Percentiles rank a stretch among this genome's conserved stretches.
phyloP scores from a whole-genome alignment of 805 yeast species.

The Monosporozyma aerobia region DNA sequence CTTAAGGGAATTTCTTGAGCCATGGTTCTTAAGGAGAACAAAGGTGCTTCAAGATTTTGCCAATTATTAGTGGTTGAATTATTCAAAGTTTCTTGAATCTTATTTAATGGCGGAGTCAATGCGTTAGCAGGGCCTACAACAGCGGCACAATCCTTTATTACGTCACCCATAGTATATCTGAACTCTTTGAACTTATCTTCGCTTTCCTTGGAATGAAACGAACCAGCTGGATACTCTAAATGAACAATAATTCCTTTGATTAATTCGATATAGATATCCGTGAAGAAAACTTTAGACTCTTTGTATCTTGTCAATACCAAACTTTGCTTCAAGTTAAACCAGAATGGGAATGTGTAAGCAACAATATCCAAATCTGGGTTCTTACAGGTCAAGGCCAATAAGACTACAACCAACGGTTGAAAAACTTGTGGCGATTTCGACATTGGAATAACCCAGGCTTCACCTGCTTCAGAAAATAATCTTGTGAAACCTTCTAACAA shows the following conservation, averaged over 20 bases:
- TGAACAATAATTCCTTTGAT: constrained; percentile 45
- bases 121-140: constrained; percentile 74
- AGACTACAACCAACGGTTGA: constrained; percentile 61
- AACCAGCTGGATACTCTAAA: constrained; percentile 60
- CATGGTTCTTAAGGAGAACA: constrained; percentile 87
- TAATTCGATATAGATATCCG: constrained; percentile 18
- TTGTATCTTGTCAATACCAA: constrained; percentile 27
- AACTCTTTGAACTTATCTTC: constrained; percentile 91
- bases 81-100: constrained; percentile 37
- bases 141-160: constrained; percentile 89
- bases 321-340: constrained; percentile 75
- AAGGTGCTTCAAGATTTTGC: constrained; percentile 86
- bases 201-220: constrained; percentile 64
- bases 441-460: constrained; percentile 85
- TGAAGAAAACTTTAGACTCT: constrained; percentile 19
- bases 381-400: constrained; percentile 60
- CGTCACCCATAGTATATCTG: constrained; percentile 95
- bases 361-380: constrained; percentile 84
- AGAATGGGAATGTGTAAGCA: constrained; percentile 83
- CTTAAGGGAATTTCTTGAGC: constrained; percentile 73
- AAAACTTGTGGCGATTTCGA: constrained; percentile 64
- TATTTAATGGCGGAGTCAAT: constrained; percentile 57
- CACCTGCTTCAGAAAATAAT: constrained; percentile 85
- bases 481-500: constrained; percentile 61
- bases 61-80: constrained; percentile 36